Percentiles rank a stretch among this genome's conserved stretches.
Conservation (phyloP, 2,329 filamentous ascomycete genomes). For the Ophiostoma pallidulum region DNA sequence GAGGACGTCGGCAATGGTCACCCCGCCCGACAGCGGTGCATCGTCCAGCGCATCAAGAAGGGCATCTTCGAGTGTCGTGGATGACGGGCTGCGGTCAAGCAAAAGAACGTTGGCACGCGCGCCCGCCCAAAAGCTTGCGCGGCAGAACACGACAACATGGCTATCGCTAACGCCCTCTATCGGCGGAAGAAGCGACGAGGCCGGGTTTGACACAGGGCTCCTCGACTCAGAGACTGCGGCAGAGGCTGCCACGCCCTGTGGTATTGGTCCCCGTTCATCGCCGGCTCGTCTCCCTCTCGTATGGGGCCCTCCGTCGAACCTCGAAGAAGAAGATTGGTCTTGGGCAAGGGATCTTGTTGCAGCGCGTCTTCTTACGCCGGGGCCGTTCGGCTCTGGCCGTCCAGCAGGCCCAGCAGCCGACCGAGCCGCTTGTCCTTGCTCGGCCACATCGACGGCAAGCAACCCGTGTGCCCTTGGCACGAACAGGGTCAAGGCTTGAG, state of each 20-base stretch:
- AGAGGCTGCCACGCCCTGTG: not conserved
- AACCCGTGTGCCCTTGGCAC: not conserved
- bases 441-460: not conserved
- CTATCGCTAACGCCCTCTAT: not conserved
- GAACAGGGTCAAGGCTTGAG: slow-evolving; percentile 1
- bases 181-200: not conserved
- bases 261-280: too few relatives aligned
- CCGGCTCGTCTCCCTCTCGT: too few relatives aligned
- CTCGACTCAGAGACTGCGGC: not conserved
- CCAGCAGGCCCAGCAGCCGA: too few relatives aligned
- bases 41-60: slow-evolving; percentile 18
- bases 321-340: too few relatives aligned
- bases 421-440: not conserved
- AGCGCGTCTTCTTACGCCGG: too few relatives aligned
- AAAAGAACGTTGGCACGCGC: slow-evolving; percentile 24
- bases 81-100: slow-evolving; percentile 19
- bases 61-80: slow-evolving; percentile 19
- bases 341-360: too few relatives aligned
- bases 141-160: slow-evolving; percentile 21
- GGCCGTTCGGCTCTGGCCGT: too few relatives aligned
- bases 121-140: slow-evolving; percentile 26
- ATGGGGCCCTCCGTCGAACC: too few relatives aligned
- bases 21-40: not conserved
- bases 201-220: not conserved
- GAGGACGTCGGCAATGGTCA: slow-evolving; percentile 7